Percentiles rank a stretch among this genome's conserved stretches.
phyloP scores from a whole-genome alignment of 129 eudicot species.

The Gnaphalium uliginosum region DNA sequence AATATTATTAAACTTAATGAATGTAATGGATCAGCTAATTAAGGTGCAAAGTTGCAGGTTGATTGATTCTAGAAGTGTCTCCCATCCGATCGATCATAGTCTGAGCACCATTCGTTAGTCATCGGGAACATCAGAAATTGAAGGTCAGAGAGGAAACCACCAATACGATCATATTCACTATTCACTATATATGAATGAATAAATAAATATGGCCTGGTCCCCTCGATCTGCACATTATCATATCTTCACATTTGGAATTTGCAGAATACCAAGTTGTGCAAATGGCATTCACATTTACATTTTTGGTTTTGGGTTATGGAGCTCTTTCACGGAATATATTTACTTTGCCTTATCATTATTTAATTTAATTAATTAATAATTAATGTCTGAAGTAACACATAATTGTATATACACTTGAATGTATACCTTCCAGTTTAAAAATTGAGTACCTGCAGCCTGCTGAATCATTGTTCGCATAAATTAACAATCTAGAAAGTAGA shows the following conservation, averaged over 20 bases:
- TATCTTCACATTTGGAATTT: conserved; percentile 38
- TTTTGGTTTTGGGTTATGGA: too few species aligned
- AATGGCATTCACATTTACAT: conserved; percentile 13
- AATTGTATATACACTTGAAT: too few species aligned
- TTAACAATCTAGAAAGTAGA: not conserved
- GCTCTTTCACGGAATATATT: too few species aligned
- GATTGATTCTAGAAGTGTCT: conserved; percentile 27
- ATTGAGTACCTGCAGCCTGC: not conserved
- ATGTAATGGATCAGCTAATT: conserved; percentile 11
- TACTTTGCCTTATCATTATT: too few species aligned
- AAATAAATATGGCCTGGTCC: conserved; percentile 41
- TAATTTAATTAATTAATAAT: too few species aligned
- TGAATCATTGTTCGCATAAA: not conserved
- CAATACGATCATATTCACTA: conserved; percentile 4
- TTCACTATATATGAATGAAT: not conserved
- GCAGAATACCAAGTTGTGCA: conserved; percentile 8
- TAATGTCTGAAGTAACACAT: too few species aligned
- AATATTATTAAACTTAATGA: not conserved
- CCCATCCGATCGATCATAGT: conserved; percentile 1
- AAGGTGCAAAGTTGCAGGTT: conserved; percentile 16
- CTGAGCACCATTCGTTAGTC: conserved; percentile 43
- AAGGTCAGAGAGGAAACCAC: conserved; percentile 38
- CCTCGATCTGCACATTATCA: conserved; percentile 23
- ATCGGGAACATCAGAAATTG: conserved; percentile 38
- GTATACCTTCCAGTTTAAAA: too few species aligned